Base-by-base conservation (phyloP, 768 basidiomycete species). In the Tubosaeta brunneosetosa region DNA sequence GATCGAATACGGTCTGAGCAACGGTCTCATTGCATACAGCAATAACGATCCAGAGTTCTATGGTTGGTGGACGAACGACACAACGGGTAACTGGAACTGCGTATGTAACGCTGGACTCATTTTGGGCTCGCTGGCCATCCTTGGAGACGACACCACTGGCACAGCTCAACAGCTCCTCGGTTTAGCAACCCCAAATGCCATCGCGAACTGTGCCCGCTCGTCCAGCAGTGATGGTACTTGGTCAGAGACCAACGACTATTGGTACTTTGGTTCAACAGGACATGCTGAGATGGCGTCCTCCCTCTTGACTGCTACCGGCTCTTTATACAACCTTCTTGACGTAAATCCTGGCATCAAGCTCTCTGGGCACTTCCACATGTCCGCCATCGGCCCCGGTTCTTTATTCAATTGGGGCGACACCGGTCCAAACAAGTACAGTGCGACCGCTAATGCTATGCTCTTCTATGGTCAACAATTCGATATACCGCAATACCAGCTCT, bases 81-180 rank as follows among this genome's bases (percentile, higher is more conserved):
- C 81, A 43, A 78, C 77, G 55, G 95, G 95, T 17, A 99, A 98
- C 77, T 99, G 97, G 97, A 99, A 99, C 69, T 97, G 95, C 68
- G 91, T 92, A 51, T 93, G 87, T 75, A 98, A 97, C 68, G 81
- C 82, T 44, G 97, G 97, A 52, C 74, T 98, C 56, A 92, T 88
- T 17, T 68, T 97, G 65, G 97, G 80, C 43, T 82, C 97, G 1
- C 84, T 99, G 52, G 94, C 97, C 32, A 93, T 99, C 62, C 73
- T 93, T 13, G 85, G 79, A 31, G 90, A 94, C 59, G 86, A 95
- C 60, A 81, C 78, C 13, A 86, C 86, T 6, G 89, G 90, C 33
- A 74, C 71, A 44, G 89, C 95, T 0, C 61, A 74, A 51, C 72
- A 79, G 45, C 72, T 95, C 19, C 80, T 99, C 38, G 72, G 73